Evolutionary conservation across 2,329 filamentous ascomycete species (phyloP).

Genomic region (Leptoxyphium fumago): DNA sequence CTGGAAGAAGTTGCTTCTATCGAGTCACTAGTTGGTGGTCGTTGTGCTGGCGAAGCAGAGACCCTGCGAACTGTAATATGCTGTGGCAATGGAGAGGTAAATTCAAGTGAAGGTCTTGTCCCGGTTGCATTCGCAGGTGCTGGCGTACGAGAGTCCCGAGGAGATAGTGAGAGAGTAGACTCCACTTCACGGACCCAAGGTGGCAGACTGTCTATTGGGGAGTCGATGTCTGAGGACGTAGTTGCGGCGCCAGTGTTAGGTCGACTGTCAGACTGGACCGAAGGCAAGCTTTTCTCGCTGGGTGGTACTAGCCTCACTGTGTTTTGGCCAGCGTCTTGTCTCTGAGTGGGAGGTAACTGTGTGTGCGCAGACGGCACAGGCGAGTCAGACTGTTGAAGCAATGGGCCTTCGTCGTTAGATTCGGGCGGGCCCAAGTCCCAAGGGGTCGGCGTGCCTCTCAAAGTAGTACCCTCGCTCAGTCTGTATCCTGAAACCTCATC

Average conservation of each 20-base stretch:
- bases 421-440: conserved; percentile 9
- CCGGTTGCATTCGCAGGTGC: neutral
- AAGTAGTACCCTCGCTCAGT: conserved; percentile 15
- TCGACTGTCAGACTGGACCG: neutral
- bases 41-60: neutral
- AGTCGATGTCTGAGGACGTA: neutral
- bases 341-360: neutral
- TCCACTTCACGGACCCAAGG: neutral
- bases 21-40: neutral
- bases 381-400: no score
- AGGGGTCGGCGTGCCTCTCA: conserved; percentile 16
- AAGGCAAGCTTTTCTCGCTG: neutral
- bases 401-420: no score
- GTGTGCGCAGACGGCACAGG: no score
- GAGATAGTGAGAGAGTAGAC: neutral
- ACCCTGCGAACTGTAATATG: neutral
- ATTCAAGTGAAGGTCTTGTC: neutral
- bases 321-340: neutral
- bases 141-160: neutral
- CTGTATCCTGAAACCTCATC: neutral
- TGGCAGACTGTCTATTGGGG: neutral
- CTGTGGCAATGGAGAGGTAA: neutral
- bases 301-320: neutral
- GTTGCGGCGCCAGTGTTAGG: neutral
- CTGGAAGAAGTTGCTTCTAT: neutral